Base-by-base conservation (phyloP, 805 yeast species). In the Saturnispora ahearnii region DNA sequence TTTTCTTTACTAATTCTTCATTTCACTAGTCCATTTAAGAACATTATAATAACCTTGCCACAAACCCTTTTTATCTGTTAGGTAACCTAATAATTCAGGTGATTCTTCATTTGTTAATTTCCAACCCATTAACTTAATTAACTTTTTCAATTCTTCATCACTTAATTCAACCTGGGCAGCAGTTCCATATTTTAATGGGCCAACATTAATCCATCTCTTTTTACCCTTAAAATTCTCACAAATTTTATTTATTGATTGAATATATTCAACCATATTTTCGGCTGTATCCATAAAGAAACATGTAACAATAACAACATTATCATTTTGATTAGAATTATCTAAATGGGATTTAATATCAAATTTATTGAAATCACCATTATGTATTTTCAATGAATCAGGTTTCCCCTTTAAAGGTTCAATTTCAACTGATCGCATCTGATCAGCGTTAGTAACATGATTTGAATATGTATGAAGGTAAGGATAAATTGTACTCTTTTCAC, bases 211-310 rank as follows among this genome's bases (percentile, higher is more conserved):
- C 98, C 98, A 91, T 40, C 74, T 71, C 3, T 73, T 73, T 13
- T 68, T 69, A 8, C 68, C 70, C 8, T 59, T 59, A 22, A 60
- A 61, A 3, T 50, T 37, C 8, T 63, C 62, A 8, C 65, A 54
- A 33, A 82, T 58, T 10, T 63, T 58, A 50, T 76, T 75, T 34
- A 91, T 80, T 1, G 83, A 66, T 48, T 83, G 84, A 49, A 91
- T 64, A 63, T 90, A 90, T 38, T 79, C 82, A 54, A 91, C 71
- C 45, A 87, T 62, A 59, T 90, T 87, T 58, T 87, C 95, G 0
- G 97, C 97, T 0, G 98, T 91, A 65, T 91, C 98, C 28, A 91
- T 72, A 66, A 91, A 90, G 61, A 84, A 91, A 4, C 83, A 84
- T 0, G 86, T 74, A 3, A 82, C 77, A 1, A 85, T 70, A 5